A percentile compares a stretch with the other conserved stretches of the same genome.
These are phyloP conservation scores for Malus hybrid DNA, from an alignment of 331 rosid genomes.

Conservation along the genomic window DNA sequence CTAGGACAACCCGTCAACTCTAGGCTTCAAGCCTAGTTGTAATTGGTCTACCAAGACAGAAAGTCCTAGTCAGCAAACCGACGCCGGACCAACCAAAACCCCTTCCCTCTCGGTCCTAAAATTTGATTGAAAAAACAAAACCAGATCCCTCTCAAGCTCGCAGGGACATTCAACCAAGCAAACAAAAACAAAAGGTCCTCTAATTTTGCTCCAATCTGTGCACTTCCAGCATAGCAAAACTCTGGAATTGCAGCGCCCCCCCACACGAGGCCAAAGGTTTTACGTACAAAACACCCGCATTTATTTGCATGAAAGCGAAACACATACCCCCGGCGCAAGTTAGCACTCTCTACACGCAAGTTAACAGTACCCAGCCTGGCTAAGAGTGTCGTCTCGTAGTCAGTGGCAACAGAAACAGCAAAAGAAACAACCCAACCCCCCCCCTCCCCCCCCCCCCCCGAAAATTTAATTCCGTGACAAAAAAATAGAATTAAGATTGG, in stretches of 20 bases:
- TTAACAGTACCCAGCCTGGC: constrained; percentile 24
- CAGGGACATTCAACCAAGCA: background rate
- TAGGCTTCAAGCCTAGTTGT: constrained; percentile 3
- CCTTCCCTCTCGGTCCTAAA: constrained; percentile 5
- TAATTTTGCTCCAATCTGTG: background rate
- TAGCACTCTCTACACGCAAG: constrained; percentile 4
- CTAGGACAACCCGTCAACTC: constrained; percentile 15
- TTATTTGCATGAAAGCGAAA: constrained; percentile 16
- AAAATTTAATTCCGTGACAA: background rate
- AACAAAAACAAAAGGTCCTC: too few species aligned
- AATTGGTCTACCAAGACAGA: background rate
- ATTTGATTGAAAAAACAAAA: background rate
- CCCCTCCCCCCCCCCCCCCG: background rate
- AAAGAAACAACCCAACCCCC: constrained; percentile 6
- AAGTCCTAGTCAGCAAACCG: constrained; percentile 5
- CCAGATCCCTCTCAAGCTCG: background rate
- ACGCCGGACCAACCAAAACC: constrained; percentile 9
- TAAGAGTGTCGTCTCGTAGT: constrained; percentile 19
- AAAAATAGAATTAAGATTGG: background rate
- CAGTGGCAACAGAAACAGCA: constrained; percentile 3
- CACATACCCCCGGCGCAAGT: constrained; percentile 3
- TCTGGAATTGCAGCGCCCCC: background rate
- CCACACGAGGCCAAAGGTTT: background rate
- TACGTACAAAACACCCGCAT: constrained; percentile 6
- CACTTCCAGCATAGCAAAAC: background rate